phyloP scores from a whole-genome alignment of 371 early-diverging fungal genomes.

The Entomophthora muscae region DNA sequence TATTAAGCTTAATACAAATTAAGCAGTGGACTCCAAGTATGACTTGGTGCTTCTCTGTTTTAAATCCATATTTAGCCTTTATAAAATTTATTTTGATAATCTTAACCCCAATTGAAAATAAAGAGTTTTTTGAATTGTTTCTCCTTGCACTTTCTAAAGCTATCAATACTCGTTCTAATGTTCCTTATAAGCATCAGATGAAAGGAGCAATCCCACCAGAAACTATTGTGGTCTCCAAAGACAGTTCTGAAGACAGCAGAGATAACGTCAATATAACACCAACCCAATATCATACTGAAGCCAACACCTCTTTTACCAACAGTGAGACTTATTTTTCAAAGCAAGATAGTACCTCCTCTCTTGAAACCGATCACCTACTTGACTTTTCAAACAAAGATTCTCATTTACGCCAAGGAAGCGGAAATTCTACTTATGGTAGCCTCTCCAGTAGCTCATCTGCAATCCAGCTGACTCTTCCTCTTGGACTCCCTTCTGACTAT shows the following conservation, averaged over 20 bases:
- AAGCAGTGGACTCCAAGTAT: too few species aligned
- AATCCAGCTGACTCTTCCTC: background rate
- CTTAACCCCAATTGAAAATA: too few species aligned
- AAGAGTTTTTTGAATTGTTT: too few species aligned
- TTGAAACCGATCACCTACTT: background rate
- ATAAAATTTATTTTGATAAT: too few species aligned
- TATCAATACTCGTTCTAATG: too few species aligned
- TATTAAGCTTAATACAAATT: too few species aligned
- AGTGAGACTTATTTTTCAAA: background rate
- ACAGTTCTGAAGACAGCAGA: background rate
- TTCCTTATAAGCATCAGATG: too few species aligned
- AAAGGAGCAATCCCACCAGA: too few species aligned
- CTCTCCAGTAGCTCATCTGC: background rate
- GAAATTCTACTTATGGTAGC: background rate
- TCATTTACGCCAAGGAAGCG: background rate
- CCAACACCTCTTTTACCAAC: background rate
- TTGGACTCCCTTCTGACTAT: background rate
- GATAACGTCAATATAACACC: background rate
- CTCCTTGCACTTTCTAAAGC: too few species aligned
- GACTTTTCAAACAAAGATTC: background rate
- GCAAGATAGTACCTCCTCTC: background rate
- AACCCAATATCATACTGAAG: background rate
- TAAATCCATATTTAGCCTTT: too few species aligned
- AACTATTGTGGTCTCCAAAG: background rate
- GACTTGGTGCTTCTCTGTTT: too few species aligned